Conservation (phyloP, 1,139 yeast species). For the Lizanozyma gosingica region DNA sequence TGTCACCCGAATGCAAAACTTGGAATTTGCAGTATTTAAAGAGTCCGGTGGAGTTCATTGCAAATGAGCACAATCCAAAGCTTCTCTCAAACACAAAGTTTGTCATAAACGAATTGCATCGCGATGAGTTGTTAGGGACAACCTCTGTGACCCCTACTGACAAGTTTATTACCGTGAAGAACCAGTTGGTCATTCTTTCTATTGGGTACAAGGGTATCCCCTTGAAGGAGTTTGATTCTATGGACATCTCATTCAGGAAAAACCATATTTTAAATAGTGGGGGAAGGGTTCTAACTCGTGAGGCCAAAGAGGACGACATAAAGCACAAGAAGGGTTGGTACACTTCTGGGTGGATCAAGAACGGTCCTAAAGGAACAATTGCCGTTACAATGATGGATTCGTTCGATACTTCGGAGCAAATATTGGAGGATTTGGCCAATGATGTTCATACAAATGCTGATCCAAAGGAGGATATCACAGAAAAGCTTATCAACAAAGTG, state of each 20-base stretch:
- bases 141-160: constrained; percentile 37
- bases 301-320: constrained; percentile 15
- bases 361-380: constrained; percentile 85
- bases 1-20: constrained; percentile 17
- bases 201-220: constrained; percentile 77
- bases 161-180: constrained; percentile 25
- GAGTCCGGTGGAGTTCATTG: constrained; percentile 52
- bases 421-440: constrained; percentile 43
- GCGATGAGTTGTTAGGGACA: constrained; percentile 19
- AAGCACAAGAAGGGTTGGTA: constrained; percentile 47
- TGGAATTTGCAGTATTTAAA: constrained; percentile 69
- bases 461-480: constrained; percentile 11
- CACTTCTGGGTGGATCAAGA: constrained; percentile 88
- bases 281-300: constrained; percentile 45
- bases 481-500: constrained; percentile 19
- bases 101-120: constrained; percentile 33
- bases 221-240: constrained; percentile 41
- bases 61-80: constrained; percentile 19
- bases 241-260: constrained; percentile 46
- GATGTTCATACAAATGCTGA: constrained; percentile 27
- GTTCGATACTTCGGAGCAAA: constrained; percentile 61
- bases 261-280: constrained; percentile 41
- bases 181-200: constrained; percentile 72
- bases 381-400: constrained; percentile 88
- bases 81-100: constrained; percentile 43